A percentile compares a stretch with the other conserved stretches of the same genome.
Evolutionary conservation across 305 asterid genomes (phyloP).

Genomic region (Fraxinus sp.): DNA sequence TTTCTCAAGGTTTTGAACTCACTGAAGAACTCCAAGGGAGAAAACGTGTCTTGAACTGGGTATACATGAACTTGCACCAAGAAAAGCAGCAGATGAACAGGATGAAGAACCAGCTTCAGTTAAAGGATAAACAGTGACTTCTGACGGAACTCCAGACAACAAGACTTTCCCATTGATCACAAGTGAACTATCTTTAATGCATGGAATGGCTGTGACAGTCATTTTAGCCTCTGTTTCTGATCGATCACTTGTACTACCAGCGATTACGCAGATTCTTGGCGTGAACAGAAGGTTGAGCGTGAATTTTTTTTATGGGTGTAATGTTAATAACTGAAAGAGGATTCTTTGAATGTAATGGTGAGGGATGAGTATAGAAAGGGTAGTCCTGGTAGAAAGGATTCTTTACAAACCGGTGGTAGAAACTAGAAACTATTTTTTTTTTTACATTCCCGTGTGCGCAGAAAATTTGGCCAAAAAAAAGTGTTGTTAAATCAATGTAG

Average conservation of each 20-base stretch:
- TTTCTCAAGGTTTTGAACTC: constrained; percentile 9
- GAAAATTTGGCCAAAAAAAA: too few relatives aligned
- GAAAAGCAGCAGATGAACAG: constrained; percentile 28
- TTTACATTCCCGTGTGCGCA: too few relatives aligned
- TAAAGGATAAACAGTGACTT: constrained; percentile 39
- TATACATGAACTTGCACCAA: constrained; percentile 39
- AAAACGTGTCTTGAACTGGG: constrained; percentile 45
- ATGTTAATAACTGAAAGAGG: not conserved
- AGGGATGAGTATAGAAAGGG: not conserved
- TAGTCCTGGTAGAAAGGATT: not conserved
- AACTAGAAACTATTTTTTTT: not conserved
- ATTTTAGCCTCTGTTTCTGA: constrained; percentile 10
- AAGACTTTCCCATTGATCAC: constrained; percentile 38
- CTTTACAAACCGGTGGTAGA: not conserved
- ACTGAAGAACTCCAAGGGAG: constrained; percentile 43
- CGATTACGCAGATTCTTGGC: not conserved
- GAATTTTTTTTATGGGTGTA: not conserved
- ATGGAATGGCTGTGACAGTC: constrained; percentile 36
- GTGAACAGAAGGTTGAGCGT: not conserved
- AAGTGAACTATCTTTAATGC: constrained; percentile 34
- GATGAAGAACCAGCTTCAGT: constrained; percentile 22
- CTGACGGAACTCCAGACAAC: constrained; percentile 37
- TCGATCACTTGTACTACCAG: not conserved
- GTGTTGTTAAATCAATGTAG: too few relatives aligned
- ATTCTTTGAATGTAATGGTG: not conserved